Evolutionary conservation across 1,284 basidiomycete species (phyloP).

Genomic region (Ganoderma sinense): DNA sequence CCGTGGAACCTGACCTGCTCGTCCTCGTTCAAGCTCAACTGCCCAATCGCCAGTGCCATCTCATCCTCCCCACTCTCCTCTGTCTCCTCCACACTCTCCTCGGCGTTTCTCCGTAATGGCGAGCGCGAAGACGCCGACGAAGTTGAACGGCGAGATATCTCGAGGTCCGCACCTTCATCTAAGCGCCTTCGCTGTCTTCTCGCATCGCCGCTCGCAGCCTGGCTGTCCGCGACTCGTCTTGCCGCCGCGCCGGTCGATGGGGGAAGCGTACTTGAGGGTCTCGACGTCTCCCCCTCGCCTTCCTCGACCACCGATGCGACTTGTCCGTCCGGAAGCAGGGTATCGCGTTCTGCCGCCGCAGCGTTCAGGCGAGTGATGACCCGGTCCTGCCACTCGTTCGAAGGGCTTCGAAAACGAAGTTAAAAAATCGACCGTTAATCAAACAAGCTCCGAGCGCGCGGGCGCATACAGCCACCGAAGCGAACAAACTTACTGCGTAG

Average conservation of each 20-base stretch:
- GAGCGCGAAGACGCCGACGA: conserved; percentile 38
- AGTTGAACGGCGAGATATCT: conserved; percentile 33
- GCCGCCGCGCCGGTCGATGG: conserved; percentile 10
- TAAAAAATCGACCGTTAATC: conserved; percentile 1
- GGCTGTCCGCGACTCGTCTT: conserved; percentile 13
- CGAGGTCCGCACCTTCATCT: conserved; percentile 27
- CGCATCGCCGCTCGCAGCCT: conserved; percentile 20
- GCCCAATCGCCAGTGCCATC: conserved; percentile 78
- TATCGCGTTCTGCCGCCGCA: conserved; percentile 36
- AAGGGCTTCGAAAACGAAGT: conserved; percentile 47
- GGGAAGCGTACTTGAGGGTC: conserved; percentile 24
- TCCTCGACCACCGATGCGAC: conserved; percentile 28
- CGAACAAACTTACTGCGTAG: conserved; percentile 62
- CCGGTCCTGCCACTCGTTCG: conserved; percentile 82
- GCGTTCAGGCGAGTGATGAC: conserved; percentile 50
- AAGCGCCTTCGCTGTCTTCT: conserved; percentile 38
- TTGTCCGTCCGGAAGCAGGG: conserved; percentile 33
- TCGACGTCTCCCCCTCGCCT: conserved; percentile 23
- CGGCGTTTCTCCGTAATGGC: conserved; percentile 25
- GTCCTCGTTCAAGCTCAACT: conserved; percentile 86
- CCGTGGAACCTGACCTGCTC: conserved; percentile 82
- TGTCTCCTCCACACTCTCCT: conserved; percentile 50
- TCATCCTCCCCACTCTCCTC: conserved; percentile 58
- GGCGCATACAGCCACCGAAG: background rate
- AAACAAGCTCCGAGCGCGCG: background rate